Evolutionary conservation across 2,329 filamentous ascomycete species (phyloP).

Genomic region (Daldinia sp.): DNA sequence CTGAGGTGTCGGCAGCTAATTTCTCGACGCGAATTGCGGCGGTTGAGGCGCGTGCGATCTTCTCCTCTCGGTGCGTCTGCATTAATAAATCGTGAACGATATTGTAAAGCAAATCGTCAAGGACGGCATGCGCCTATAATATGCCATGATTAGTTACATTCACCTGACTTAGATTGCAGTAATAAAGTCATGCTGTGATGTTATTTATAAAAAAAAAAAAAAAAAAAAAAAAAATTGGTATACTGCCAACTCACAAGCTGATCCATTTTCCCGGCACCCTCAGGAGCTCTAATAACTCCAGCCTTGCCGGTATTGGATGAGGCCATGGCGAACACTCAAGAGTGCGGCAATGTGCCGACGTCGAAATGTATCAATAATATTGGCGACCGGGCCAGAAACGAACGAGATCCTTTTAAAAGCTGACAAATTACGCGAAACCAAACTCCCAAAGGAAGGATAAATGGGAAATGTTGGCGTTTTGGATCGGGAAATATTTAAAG

Average conservation of each 20-base stretch:
- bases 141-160: conserved; percentile 25
- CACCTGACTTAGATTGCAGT: conserved; percentile 19
- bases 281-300: conserved; percentile 66
- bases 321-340: conserved; percentile 39
- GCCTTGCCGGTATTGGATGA: conserved; percentile 63
- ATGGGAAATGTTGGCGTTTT: conserved; percentile 27
- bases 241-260: conserved; percentile 65
- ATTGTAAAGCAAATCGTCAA: conserved; percentile 82
- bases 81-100: conserved; percentile 80
- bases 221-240: conserved; percentile 9
- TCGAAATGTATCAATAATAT: conserved; percentile 9
- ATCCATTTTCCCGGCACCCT: conserved; percentile 66
- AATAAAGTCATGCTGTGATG: conserved; percentile 7
- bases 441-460: conserved; percentile 23
- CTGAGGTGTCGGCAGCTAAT: conserved; percentile 67
- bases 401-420: neutral
- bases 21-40: conserved; percentile 75
- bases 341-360: conserved; percentile 18
- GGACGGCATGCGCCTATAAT: conserved; percentile 70
- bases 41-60: conserved; percentile 75
- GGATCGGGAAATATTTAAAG: conserved; percentile 31
- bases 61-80: conserved; percentile 82
- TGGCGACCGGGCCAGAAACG: conserved; percentile 17
- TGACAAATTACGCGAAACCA: conserved; percentile 29
- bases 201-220: no score